phyloP scores from a whole-genome alignment of 768 basidiomycete species.

The Coprinopsis marcescibilis region DNA sequence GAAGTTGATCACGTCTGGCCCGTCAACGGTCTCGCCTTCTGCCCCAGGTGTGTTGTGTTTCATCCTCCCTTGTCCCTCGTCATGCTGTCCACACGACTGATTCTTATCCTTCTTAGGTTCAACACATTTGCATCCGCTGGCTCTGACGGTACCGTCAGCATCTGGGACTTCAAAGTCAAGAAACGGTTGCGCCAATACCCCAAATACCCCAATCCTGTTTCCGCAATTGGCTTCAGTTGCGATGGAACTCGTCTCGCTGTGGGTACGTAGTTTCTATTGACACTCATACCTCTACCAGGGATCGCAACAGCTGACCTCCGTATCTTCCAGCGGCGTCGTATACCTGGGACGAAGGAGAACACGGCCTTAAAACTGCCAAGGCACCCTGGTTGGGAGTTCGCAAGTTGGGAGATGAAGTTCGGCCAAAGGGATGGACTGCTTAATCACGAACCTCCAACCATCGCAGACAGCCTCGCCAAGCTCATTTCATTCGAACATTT shows the following conservation, averaged over 20 bases:
- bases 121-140: slow-evolving; percentile 96
- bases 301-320: not conserved
- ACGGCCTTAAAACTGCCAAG: slow-evolving; percentile 59
- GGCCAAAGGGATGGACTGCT: slow-evolving; percentile 24
- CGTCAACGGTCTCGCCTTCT: slow-evolving; percentile 92
- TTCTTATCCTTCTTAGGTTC: slow-evolving; percentile 40
- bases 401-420: slow-evolving; percentile 71
- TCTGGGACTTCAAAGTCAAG: slow-evolving; percentile 97
- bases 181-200: slow-evolving; percentile 90
- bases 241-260: slow-evolving; percentile 80
- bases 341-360: slow-evolving; percentile 86
- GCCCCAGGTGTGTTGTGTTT: slow-evolving; percentile 57
- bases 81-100: too few species aligned
- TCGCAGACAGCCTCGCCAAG: too few species aligned
- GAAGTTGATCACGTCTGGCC: slow-evolving; percentile 96
- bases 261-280: not conserved
- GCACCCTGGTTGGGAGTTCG: slow-evolving; percentile 57
- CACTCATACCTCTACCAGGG: not conserved
- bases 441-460: too few species aligned
- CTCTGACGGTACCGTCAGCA: slow-evolving; percentile 87
- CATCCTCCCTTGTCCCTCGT: not conserved
- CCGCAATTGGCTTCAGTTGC: slow-evolving; percentile 74
- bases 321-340: slow-evolving; percentile 56
- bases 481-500: too few species aligned
- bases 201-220: slow-evolving; percentile 70